These are phyloP conservation scores for Sporopachydermia lactativora DNA, from an alignment of 805 yeast genomes.

Conservation along the genomic window DNA sequence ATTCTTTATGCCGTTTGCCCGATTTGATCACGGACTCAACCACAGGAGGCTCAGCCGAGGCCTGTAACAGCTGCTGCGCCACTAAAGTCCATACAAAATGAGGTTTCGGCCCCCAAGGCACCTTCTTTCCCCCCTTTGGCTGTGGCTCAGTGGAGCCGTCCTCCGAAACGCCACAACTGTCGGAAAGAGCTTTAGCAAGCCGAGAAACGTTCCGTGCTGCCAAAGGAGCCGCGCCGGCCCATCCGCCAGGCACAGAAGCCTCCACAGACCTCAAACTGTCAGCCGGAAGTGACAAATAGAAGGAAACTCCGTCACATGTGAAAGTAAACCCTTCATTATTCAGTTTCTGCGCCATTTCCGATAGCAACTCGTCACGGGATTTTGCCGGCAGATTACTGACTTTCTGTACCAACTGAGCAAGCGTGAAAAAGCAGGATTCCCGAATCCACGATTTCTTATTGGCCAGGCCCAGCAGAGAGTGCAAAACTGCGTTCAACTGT, in stretches of 20 bases:
- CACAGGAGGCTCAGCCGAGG: slow-evolving; percentile 11
- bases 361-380: slow-evolving; percentile 9
- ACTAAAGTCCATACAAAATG: slow-evolving; percentile 67
- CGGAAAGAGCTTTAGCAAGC: slow-evolving; percentile 51
- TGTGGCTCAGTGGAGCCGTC: slow-evolving; percentile 11
- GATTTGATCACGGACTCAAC: slow-evolving; percentile 13
- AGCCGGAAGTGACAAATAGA: slow-evolving; percentile 45
- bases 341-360: slow-evolving; percentile 19
- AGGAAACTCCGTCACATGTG: slow-evolving; percentile 70
- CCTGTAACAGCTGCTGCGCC: slow-evolving; percentile 26
- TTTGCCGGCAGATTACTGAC: slow-evolving; percentile 15
- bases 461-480: slow-evolving; percentile 38
- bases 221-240: slow-evolving; percentile 69
- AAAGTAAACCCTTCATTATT: slow-evolving; percentile 41
- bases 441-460: slow-evolving; percentile 68
- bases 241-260: slow-evolving; percentile 18
- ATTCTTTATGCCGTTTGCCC: slow-evolving; percentile 21
- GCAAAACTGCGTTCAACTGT: slow-evolving; percentile 25
- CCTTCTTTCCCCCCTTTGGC: slow-evolving; percentile 25
- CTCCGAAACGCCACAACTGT: slow-evolving; percentile 28
- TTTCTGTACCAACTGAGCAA: slow-evolving; percentile 40
- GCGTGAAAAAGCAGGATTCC: slow-evolving; percentile 64
- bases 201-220: slow-evolving; percentile 49
- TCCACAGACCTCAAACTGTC: slow-evolving; percentile 3
- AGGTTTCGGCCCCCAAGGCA: slow-evolving; percentile 60